Evolutionary conservation across 31 red algal species (phyloP), one percentile per base, ranked within the genome.

Genomic region (Odonthalia washingtoniensis): DNA sequence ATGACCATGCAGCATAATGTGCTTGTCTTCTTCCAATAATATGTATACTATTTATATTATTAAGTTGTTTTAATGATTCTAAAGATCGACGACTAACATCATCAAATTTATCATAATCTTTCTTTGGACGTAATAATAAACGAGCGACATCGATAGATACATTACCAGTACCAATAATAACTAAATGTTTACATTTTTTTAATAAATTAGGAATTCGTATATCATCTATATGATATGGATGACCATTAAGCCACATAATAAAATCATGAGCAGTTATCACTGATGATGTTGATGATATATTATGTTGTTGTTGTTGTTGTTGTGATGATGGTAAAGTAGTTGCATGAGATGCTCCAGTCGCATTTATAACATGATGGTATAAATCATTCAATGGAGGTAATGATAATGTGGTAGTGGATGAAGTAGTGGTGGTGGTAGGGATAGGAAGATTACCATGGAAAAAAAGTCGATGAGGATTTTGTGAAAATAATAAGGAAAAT

Each of bases 81-180:
- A 95, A 31, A 1, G 89, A 88, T 34, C 53, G 44, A 27, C 37
- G 63, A 14, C 74, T 76, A 6, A 89, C 73, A 39, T 98, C 96
- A 1, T 88, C 89, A 16, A 46, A 26, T 34, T 27, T 4, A 4
- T 95, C 73, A 30, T 89, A 78, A 3, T 87, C 65, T n/a, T 46
- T 41, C n/a, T n/a, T n/a, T n/a, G 81, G 40, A 1, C 79, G 81
- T 38, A 95, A 65, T 44, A 98, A 79, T 5, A 94, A 57, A 1
- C 96, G 91, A 12, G 96, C 96, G 16, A 98, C 81, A 81, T 98
- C 96, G 9, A 98, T 49, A 16, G 96, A 85, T 32, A 98, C 96
- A 64, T 98, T 98, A n/a, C 96, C 96, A 44, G 90, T 73, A 43
- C 96, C 96, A 6, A 98, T 45, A n/a, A 98, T 80, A 34, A 82